Base-by-base conservation (phyloP, 2,329 filamentous ascomycete genomes). In the Aspergillus glaucus region DNA sequence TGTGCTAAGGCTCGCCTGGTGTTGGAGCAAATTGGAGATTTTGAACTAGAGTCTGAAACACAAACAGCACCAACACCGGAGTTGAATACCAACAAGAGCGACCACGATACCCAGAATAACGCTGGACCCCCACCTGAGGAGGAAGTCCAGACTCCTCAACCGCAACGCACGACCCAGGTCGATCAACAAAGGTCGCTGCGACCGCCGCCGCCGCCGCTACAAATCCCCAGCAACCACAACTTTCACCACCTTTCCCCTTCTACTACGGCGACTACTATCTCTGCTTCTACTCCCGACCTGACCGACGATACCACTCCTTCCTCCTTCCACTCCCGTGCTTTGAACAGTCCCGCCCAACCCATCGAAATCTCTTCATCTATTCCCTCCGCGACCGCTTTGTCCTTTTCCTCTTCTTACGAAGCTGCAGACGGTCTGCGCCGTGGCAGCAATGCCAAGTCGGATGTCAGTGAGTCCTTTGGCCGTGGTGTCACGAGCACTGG, bases 1-100 rank as follows among this genome's bases (percentile, higher is more conserved):
- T 87, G 95, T 17, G 85, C 87, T 6, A 92, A 91, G 70, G 86
- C 91, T 9, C 89, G 89, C 60, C 79, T 82, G 64, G 83, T 94
- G 41, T 86, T 98, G 50, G 90, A 95, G 69, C 80, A 86, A 52
- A 89, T 93, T 54, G 90, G 91, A 17, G 91, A 95, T 66, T 95
- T 95, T 56, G 90, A 95, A 66, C 82, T 91, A 56, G 82, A 86
- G 56, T 67, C 75, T 12, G 12, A 26, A 22, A n/a, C 14, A 8
- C n/a, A n/a, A 14, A 19, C 19, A 15, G 19, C 17, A 19, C 21
- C 39, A 9, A 43, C 22, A n/a, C 41, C 6, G n/a, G 41, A 43
- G 41, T 17, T 28, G n/a, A 40, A 40, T 12, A 19, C 22, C 10
- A 19, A 21, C 26, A 68, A 87, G 22, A 79, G 77, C 6, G 76